Percentiles rank a stretch among this genome's conserved stretches.
Conservation (phyloP, 305 asterid genomes). For the Fraxinus nigra region DNA sequence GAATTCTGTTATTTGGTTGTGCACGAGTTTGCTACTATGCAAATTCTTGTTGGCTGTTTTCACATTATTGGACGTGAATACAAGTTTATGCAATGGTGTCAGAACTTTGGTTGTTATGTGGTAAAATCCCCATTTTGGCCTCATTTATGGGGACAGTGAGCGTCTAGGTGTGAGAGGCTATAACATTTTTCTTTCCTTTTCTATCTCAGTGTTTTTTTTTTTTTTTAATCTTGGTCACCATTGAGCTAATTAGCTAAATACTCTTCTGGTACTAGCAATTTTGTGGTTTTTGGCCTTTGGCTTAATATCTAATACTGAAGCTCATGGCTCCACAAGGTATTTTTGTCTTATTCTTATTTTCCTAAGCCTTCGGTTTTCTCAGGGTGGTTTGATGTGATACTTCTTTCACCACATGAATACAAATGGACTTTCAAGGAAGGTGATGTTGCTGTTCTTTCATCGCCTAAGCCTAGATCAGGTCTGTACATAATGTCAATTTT, state of each 20-base stretch:
- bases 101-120: neutral
- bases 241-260: neutral
- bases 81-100: neutral
- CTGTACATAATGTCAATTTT: conserved; percentile 12
- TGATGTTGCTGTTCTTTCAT: conserved; percentile 95
- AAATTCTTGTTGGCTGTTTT: neutral
- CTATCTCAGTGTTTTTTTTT: conserved; percentile 3
- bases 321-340: conserved; percentile 4
- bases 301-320: conserved; percentile 15
- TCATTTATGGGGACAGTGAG: neutral
- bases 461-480: conserved; percentile 93
- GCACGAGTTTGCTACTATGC: neutral
- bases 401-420: conserved; percentile 63
- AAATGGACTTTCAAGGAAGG: conserved; percentile 97
- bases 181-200: neutral
- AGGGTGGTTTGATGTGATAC: conserved; percentile 97
- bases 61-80: neutral
- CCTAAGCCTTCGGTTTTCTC: conserved; percentile 27
- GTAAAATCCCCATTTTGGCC: neutral
- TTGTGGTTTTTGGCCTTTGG: conserved; percentile 16
- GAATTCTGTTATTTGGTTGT: neutral
- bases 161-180: neutral
- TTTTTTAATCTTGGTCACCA: neutral
- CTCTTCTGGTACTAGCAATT: neutral
- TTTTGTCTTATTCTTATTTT: conserved; percentile 14